Percentiles rank a stretch among this genome's conserved stretches.
Evolutionary conservation across 306 rosid species (phyloP).

Genomic region (Cyamopsis tetragonoloba): DNA sequence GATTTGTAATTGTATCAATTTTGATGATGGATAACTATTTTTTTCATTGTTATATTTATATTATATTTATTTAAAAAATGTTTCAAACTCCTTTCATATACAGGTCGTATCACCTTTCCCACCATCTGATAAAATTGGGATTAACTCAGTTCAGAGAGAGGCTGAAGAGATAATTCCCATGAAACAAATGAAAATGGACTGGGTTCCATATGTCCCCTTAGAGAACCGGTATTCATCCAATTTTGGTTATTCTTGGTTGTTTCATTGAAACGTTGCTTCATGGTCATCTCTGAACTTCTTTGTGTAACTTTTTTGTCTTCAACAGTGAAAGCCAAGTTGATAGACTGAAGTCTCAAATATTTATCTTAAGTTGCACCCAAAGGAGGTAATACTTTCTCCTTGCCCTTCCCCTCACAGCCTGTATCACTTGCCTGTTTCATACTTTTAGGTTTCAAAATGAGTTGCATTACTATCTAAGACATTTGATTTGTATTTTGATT

Average conservation of each 20-base stretch:
- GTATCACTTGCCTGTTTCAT: background rate
- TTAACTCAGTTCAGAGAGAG: constrained; percentile 78
- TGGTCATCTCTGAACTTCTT: background rate
- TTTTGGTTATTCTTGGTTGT: background rate
- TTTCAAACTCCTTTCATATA: background rate
- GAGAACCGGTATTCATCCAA: constrained; percentile 35
- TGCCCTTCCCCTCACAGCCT: background rate
- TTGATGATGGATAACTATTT: background rate
- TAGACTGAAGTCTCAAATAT: constrained; percentile 52
- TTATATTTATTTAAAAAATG: background rate
- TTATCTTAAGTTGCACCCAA: constrained; percentile 75
- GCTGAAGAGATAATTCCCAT: constrained; percentile 74
- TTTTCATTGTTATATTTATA: no score
- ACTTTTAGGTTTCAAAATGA: background rate
- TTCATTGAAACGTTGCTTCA: background rate
- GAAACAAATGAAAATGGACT: constrained; percentile 91
- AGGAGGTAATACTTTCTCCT: constrained; percentile 46
- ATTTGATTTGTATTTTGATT: background rate
- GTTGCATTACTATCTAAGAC: background rate
- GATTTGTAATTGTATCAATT: background rate
- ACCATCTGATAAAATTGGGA: constrained; percentile 73
- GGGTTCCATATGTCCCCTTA: constrained; percentile 76
- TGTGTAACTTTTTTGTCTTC: constrained; percentile 19
- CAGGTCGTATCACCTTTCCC: constrained; percentile 75
- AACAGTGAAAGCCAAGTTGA: constrained; percentile 62